Conservation (phyloP, 2,329 filamentous ascomycete species). For the Claviceps lovelessii region DNA sequence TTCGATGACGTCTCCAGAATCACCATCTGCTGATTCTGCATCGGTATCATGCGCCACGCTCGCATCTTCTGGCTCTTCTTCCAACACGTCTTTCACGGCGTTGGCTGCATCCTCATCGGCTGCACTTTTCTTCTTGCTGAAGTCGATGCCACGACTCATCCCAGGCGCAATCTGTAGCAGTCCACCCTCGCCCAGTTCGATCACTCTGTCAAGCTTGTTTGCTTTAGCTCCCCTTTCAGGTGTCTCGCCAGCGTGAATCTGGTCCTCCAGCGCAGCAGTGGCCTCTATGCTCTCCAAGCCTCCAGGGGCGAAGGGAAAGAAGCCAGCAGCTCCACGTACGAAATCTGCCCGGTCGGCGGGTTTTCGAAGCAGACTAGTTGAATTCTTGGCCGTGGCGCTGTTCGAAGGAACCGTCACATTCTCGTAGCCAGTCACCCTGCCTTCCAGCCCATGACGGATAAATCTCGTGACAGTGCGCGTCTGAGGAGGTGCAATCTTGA, state of each 20-base stretch:
- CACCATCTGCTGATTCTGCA: slow-evolving; percentile 11
- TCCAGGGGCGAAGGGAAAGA: slow-evolving; percentile 86
- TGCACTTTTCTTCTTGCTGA: slow-evolving; percentile 43
- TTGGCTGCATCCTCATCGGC: slow-evolving; percentile 47
- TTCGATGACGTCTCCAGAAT: slow-evolving; percentile 13
- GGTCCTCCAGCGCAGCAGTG: slow-evolving; percentile 69
- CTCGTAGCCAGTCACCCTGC: slow-evolving; percentile 81
- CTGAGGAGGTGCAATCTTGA: slow-evolving; percentile 78
- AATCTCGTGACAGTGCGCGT: slow-evolving; percentile 92
- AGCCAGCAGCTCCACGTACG: slow-evolving; percentile 80
- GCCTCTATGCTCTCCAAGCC: slow-evolving; percentile 79
- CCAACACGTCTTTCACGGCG: slow-evolving; percentile 53
- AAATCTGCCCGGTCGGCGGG: slow-evolving; percentile 80
- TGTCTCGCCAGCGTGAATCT: slow-evolving; percentile 42
- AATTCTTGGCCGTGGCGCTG: slow-evolving; percentile 87
- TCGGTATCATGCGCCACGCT: slow-evolving; percentile 14
- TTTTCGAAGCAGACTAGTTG: slow-evolving; percentile 74
- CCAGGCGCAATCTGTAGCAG: slow-evolving; percentile 74
- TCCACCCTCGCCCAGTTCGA: slow-evolving; percentile 68
- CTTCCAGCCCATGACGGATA: slow-evolving; percentile 78
- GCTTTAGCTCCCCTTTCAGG: slow-evolving; percentile 28
- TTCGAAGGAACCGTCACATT: slow-evolving; percentile 85
- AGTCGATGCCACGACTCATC: slow-evolving; percentile 62
- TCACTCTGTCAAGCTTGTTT: slow-evolving; percentile 64
- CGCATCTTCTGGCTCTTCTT: slow-evolving; percentile 33